A percentile compares a stretch with the other conserved stretches of the same genome.
phyloP scores from a whole-genome alignment of 129 eudicot genomes.

The Artemisia annua region DNA sequence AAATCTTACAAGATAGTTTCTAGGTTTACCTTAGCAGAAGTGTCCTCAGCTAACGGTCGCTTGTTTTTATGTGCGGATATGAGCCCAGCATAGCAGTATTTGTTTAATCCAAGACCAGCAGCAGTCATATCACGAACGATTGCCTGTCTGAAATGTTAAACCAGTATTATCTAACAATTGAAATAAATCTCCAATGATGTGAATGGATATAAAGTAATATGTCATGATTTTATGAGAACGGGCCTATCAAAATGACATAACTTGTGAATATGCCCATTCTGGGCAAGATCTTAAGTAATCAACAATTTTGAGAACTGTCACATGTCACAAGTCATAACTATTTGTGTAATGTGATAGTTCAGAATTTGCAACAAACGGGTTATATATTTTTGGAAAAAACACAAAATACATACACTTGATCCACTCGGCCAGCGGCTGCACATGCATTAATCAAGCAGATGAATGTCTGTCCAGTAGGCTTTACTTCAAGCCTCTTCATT shows the following conservation, averaged over 20 bases:
- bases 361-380: not conserved
- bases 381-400: not conserved
- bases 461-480: constrained; percentile 86
- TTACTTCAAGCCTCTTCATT: constrained; percentile 90
- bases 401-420: constrained; percentile 64
- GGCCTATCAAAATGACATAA: constrained; percentile 4
- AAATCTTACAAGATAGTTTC: constrained; percentile 4
- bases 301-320: constrained; percentile 1
- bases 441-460: constrained; percentile 89
- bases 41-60: constrained; percentile 49
- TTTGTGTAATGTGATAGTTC: constrained; percentile 5
- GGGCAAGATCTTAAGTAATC: constrained; percentile 4
- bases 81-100: constrained; percentile 89
- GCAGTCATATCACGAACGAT: constrained; percentile 98
- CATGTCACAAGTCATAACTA: not conserved
- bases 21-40: constrained; percentile 59
- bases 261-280: not conserved
- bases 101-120: constrained; percentile 95
- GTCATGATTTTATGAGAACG: not conserved
- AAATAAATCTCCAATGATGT: not conserved
- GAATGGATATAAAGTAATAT: not conserved
- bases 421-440: constrained; percentile 79
- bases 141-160: constrained; percentile 59
- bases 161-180: constrained; percentile 12
- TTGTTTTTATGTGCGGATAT: constrained; percentile 82